Evolutionary conservation across 2,329 filamentous ascomycete species (phyloP).

Genomic region (Neodidymelliopsis sp.): DNA sequence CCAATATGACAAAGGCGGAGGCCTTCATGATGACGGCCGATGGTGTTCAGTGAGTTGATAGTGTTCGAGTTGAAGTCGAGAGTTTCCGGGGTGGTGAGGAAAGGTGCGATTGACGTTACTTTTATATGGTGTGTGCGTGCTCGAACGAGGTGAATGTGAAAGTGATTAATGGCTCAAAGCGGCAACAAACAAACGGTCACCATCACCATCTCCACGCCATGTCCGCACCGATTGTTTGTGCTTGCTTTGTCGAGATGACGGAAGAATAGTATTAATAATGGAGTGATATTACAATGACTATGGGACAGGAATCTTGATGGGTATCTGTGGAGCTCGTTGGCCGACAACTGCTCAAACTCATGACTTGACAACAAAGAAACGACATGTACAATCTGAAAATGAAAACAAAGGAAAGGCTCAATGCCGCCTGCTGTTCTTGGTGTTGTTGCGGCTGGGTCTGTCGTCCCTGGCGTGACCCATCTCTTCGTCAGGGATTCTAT

Average conservation of each 20-base stretch:
- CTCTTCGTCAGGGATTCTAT: conserved; percentile 40
- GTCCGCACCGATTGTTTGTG: too few species aligned
- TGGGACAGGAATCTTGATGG: conserved; percentile 7
- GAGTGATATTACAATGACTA: conserved; percentile 16
- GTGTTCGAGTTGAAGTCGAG: background rate
- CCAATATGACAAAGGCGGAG: background rate
- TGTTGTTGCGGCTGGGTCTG: conserved; percentile 33
- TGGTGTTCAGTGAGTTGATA: background rate
- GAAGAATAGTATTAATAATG: background rate
- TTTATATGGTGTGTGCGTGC: background rate
- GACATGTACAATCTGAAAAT: conserved; percentile 3
- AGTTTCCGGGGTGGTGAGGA: background rate
- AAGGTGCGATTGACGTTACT: background rate
- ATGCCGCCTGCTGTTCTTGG: conserved; percentile 31
- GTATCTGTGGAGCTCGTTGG: conserved; percentile 11
- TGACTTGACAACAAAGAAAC: background rate
- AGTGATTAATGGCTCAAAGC: background rate
- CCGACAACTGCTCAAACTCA: conserved; percentile 1
- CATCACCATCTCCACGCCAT: too few species aligned
- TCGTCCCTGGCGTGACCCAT: conserved; percentile 37
- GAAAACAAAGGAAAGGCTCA: conserved; percentile 13
- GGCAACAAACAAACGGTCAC: background rate
- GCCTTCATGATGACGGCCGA: conserved; percentile 1
- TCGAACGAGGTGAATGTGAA: conserved; percentile 4
- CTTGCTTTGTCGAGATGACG: too few species aligned